Evolutionary conservation across 305 asterid species (phyloP), one percentile per base, ranked within the genome.

Genomic region (Fraxinus paxiana): DNA sequence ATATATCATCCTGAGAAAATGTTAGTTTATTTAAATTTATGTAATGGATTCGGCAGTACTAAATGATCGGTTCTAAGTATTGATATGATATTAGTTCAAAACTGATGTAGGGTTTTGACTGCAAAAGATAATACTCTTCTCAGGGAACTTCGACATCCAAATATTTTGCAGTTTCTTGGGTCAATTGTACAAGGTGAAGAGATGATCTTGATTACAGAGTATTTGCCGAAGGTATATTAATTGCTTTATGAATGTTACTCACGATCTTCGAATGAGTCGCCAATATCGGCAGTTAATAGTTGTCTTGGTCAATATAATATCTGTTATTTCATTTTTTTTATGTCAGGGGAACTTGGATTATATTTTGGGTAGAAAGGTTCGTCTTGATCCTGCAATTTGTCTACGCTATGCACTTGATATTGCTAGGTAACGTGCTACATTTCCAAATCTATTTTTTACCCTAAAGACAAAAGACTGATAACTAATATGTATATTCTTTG

Each of bases 111-210:
- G 92, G 90, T 87, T 56, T 81, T 89, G 85, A 70, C 94, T 37
- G 94, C 92, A 2, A 91, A 87, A 87, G 90, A 89, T 75, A 87
- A 88, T 65, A 88, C 91, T 70, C 88, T 85, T 80, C 86, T 91
- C 43, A 84, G 90, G 79, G 92, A 91, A 83, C 92, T 91, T 77
- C 91, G 89, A 46, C 92, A 91, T 85, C 94, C 94, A 65, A 91
- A 91, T 83, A 91, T 91, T 75, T 80, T 91, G 88, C 90, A 91
- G 87, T 91, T 91, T 88, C 94, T 91, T 61, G 94, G 94, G 73
- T 91, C 94, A 24, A 88, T 88, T 63, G 89, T 91, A 76, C 92
- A 86, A 4, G 94, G 90, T 54, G 91, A 88, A 78, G 91, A 91
- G 80, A 91, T 89, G 91, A 91, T 85, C 82, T 87, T 91, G 74